Evolutionary conservation across 164 flowering plant genomes (phyloP).

Genomic region (Berberis vulgaris): DNA sequence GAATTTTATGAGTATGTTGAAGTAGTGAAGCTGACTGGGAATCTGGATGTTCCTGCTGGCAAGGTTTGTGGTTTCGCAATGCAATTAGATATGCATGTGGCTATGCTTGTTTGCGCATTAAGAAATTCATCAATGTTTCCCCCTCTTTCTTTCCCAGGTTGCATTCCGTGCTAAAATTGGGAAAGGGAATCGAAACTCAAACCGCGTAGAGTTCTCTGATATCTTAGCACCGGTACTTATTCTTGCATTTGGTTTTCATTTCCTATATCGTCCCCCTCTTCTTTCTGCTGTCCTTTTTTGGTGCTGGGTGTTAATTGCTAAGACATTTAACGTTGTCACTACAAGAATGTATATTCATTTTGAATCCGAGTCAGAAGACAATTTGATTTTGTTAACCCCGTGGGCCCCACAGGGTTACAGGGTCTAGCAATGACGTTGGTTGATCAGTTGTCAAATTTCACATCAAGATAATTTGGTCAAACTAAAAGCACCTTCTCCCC

Average conservation of each 20-base stretch:
- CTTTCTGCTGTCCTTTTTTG: neutral
- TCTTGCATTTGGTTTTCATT: constrained; percentile 5
- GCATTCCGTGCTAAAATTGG: constrained; percentile 94
- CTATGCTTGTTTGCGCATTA: neutral
- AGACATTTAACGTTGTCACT: too few species aligned
- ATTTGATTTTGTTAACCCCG: too few species aligned
- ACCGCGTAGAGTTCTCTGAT: constrained; percentile 76
- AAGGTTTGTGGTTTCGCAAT: constrained; percentile 38
- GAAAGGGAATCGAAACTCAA: constrained; percentile 51
- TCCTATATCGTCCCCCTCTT: neutral
- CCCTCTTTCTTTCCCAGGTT: constrained; percentile 40
- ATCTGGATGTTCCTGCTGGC: constrained; percentile 95
- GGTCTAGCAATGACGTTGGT: too few species aligned
- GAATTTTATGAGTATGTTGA: constrained; percentile 97
- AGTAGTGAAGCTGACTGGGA: constrained; percentile 94
- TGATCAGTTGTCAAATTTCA: too few species aligned
- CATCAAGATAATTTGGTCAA: too few species aligned
- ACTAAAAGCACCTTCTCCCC: too few species aligned
- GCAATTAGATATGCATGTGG: constrained; percentile 1
- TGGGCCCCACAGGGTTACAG: too few species aligned
- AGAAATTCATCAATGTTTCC: neutral
- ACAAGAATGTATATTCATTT: too few species aligned
- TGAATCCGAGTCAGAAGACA: too few species aligned
- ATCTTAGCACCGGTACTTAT: constrained; percentile 81
- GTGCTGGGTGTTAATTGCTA: neutral